Evolutionary conservation across 176 grass and related monocot species (phyloP).

Genomic region (Pharus latifolius): DNA sequence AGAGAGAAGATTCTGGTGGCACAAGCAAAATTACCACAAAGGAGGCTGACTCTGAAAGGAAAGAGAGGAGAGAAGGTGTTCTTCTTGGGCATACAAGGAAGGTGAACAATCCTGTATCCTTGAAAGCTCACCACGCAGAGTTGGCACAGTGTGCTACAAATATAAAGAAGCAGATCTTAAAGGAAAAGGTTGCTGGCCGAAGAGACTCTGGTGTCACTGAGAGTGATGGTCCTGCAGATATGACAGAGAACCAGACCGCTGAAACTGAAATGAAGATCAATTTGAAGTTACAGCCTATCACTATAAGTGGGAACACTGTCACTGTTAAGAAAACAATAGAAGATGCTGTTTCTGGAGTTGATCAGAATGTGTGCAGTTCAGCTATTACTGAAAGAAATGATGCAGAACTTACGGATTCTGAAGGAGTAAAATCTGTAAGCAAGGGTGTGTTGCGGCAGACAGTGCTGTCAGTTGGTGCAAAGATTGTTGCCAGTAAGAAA

Average conservation of each 20-base stretch:
- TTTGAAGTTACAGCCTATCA: background rate
- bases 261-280: constrained; percentile 6
- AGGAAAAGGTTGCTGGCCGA: constrained; percentile 10
- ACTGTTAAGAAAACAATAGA: constrained; percentile 15
- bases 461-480: constrained; percentile 25
- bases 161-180: constrained; percentile 15
- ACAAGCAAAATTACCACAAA: constrained; percentile 10
- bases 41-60: constrained; percentile 5
- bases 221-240: background rate
- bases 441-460: background rate
- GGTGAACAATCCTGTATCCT: background rate
- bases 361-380: constrained; percentile 35
- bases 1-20: constrained; percentile 30
- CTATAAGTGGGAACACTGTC: background rate
- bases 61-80: constrained; percentile 21
- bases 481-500: constrained; percentile 39
- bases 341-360: constrained; percentile 12
- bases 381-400: constrained; percentile 44
- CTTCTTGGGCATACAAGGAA: constrained; percentile 38
- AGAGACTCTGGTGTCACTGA: background rate
- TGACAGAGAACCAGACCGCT: background rate
- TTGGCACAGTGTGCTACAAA: background rate
- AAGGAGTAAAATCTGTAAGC: constrained; percentile 47
- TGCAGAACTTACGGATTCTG: constrained; percentile 26
- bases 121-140: background rate